These are phyloP conservation scores for Tolypocladium guangdongense DNA, from an alignment of 2,329 filamentous ascomycete species.

Conservation along the genomic window DNA sequence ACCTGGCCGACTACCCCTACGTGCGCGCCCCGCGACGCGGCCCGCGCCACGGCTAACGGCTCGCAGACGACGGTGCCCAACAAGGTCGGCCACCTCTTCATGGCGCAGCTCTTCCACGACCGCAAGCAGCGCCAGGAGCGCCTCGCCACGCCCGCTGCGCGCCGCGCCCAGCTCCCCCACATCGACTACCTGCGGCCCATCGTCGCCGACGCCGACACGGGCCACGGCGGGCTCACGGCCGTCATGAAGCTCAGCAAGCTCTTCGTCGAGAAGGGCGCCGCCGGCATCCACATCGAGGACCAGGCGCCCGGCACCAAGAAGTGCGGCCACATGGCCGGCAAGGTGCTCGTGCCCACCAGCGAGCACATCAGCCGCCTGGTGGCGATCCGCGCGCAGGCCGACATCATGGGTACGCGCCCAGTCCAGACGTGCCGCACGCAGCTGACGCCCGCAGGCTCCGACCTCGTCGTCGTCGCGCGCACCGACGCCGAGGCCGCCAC, in stretches of 20 bases:
- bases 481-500: conserved; percentile 97
- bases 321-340: conserved; percentile 98
- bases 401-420: conserved; percentile 70
- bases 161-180: conserved; percentile 65
- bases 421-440: no score
- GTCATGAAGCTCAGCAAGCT: conserved; percentile 99
- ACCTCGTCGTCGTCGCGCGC: conserved; percentile 83
- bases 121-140: conserved; percentile 97
- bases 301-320: conserved; percentile 98
- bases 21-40: conserved; percentile 45
- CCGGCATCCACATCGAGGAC: conserved; percentile 97
- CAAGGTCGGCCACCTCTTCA: conserved; percentile 95
- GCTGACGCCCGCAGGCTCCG: conserved; percentile 41
- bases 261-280: conserved; percentile 91
- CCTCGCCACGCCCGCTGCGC: conserved; percentile 59
- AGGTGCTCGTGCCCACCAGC: conserved; percentile 90
- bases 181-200: conserved; percentile 93
- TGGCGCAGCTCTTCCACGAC: conserved; percentile 98
- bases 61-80: conserved; percentile 87
- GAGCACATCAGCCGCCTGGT: conserved; percentile 98
- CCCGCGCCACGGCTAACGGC: no score
- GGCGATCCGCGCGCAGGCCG: conserved; percentile 91
- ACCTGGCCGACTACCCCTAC: conserved; percentile 96
- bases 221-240: conserved; percentile 93
- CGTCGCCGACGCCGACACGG: conserved; percentile 93